Conservation (phyloP, 2,329 filamentous ascomycete genomes). For the Septoria linicola region DNA sequence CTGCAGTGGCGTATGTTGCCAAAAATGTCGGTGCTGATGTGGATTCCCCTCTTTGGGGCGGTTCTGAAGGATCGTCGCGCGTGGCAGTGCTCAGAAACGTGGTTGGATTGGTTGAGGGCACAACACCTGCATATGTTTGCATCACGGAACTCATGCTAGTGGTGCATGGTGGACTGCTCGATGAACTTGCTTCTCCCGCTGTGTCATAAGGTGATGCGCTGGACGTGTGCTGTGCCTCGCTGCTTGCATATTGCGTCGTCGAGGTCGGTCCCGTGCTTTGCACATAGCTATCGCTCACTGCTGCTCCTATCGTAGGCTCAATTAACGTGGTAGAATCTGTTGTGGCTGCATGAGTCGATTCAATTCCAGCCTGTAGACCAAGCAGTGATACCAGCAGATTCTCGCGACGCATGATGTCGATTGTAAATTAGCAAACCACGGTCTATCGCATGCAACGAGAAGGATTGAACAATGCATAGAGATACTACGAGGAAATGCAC, state of each 20-base stretch:
- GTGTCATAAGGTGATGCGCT: background rate
- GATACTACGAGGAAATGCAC: too few species aligned
- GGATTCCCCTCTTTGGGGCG: slow-evolving; percentile 10
- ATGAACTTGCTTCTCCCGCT: background rate
- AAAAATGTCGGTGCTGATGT: slow-evolving; percentile 18
- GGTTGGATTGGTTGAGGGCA: slow-evolving; percentile 4
- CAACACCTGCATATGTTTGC: background rate
- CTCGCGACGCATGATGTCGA: background rate
- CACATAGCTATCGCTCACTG: too few species aligned
- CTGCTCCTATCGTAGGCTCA: too few species aligned
- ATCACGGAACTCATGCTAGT: background rate
- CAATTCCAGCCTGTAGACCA: background rate
- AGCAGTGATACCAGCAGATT: background rate
- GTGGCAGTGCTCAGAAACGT: slow-evolving; percentile 6
- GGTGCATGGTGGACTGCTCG: background rate
- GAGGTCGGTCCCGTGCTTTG: too few species aligned
- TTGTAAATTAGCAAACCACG: background rate
- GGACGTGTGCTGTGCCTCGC: background rate
- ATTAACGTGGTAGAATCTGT: background rate
- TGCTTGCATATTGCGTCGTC: background rate
- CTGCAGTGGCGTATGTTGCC: slow-evolving; percentile 17
- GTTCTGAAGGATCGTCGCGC: slow-evolving; percentile 8
- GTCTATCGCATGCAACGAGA: too few species aligned
- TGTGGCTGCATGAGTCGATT: slow-evolving; percentile 2
- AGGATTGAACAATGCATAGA: too few species aligned